phyloP scores from a whole-genome alignment of 306 rosid genomes.

The Argentina anserina region DNA sequence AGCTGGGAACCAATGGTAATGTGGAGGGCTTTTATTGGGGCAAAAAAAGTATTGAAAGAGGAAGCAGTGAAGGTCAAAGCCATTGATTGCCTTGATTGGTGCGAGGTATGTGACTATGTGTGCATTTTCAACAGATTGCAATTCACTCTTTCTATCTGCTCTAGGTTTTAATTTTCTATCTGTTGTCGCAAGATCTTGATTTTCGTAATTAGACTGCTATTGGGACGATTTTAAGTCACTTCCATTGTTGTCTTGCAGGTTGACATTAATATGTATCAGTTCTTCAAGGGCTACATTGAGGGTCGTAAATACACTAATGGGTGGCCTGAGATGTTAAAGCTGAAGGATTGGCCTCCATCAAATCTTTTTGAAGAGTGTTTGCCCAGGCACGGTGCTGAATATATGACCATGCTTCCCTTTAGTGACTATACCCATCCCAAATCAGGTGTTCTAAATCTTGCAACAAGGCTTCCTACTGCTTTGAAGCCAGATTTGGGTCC shows the following conservation, averaged over 20 bases:
- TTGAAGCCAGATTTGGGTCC: constrained; percentile 71
- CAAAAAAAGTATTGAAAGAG: constrained; percentile 39
- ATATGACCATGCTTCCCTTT: constrained; percentile 56
- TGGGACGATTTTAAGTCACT: neutral
- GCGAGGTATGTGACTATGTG: constrained; percentile 43
- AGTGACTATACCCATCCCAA: constrained; percentile 59
- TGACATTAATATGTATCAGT: constrained; percentile 42
- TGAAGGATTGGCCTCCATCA: constrained; percentile 72
- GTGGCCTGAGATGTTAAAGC: constrained; percentile 69
- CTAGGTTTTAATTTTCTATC: neutral
- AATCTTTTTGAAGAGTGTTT: constrained; percentile 61
- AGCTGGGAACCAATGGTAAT: constrained; percentile 80
- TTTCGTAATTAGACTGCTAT: neutral
- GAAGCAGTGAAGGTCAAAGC: constrained; percentile 44
- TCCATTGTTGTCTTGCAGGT: constrained; percentile 42
- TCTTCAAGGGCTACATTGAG: constrained; percentile 61
- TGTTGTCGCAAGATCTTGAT: neutral
- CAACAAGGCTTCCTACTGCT: constrained; percentile 52
- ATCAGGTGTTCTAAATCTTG: constrained; percentile 58
- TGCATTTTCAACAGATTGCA: constrained; percentile 16
- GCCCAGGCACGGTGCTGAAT: constrained; percentile 63
- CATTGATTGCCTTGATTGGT: constrained; percentile 55
- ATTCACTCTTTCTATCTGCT: neutral
- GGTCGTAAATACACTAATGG: constrained; percentile 52
- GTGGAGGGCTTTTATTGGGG: constrained; percentile 63